Conservation (phyloP, 225 moss, liverwort and hornwort species). For the Bryum argenteum region DNA sequence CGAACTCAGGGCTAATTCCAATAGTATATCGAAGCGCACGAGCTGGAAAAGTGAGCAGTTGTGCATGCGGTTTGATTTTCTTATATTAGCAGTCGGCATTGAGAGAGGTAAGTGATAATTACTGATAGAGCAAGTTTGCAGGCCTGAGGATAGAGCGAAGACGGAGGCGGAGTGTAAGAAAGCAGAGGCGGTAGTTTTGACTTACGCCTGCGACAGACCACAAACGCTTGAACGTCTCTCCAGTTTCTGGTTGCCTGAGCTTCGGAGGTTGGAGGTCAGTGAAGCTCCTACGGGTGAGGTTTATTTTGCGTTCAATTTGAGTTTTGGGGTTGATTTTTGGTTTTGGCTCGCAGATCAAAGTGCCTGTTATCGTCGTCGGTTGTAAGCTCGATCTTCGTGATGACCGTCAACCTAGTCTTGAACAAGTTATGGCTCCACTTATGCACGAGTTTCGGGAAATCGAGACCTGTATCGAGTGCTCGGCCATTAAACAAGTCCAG, state of each 20-base stretch:
- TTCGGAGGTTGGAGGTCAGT: constrained; percentile 82
- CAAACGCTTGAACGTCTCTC: constrained; percentile 89
- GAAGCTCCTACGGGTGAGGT: constrained; percentile 9
- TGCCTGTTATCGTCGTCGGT: constrained; percentile 91
- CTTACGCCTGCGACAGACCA: constrained; percentile 88
- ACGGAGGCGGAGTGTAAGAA: constrained; percentile 89
- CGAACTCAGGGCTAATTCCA: not conserved
- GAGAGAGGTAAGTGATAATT: not conserved
- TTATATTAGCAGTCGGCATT: not conserved
- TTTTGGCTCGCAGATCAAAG: constrained; percentile 75
- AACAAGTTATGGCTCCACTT: constrained; percentile 97
- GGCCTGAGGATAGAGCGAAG: constrained; percentile 84
- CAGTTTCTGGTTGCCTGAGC: constrained; percentile 85
- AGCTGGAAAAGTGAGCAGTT: not conserved
- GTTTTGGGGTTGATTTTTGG: constrained; percentile 5
- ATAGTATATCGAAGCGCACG: not conserved
- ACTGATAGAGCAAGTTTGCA: constrained; percentile 29
- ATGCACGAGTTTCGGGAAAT: constrained; percentile 99
- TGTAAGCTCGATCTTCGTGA: constrained; percentile 96
- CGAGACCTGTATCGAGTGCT: constrained; percentile 98
- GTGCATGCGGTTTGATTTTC: not conserved
- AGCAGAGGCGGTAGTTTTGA: constrained; percentile 95
- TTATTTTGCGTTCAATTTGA: not conserved
- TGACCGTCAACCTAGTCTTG: constrained; percentile 92
- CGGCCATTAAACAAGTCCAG: constrained; percentile 95